Evolutionary conservation across 1,284 basidiomycete genomes (phyloP), one percentile per base, ranked within the genome.

Genomic region (Heterobasidion annosum): DNA sequence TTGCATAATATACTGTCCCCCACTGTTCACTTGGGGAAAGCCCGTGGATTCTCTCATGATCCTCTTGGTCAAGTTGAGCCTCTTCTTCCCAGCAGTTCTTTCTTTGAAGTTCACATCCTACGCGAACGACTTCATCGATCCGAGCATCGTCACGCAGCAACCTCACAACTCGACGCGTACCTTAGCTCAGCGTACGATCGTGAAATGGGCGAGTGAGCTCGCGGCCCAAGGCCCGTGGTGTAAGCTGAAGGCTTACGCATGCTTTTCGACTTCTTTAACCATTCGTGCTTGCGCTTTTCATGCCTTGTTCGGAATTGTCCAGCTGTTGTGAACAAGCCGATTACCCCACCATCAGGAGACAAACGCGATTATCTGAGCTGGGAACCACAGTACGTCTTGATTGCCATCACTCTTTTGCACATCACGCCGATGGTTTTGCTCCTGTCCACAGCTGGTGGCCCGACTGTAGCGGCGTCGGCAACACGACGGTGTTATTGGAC

Each of bases 101-200:
- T 34, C 48, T 32, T 49, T 49, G 12, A 25, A 25, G 16, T 54
- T 67, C 25, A 68, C 65, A 3, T 76, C 71, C 57, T 81, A 81
- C 57, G 73, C 73, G 9, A 79, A 78, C 60, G 75, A 78, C 51
- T 82, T 79, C 58, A 68, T 81, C 49, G 70, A 78, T 59, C 79
- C 80, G 0, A 64, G 71, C 50, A 74, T 70, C 58, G 72, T 82
- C 51, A 64, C 79, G 9, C 60, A 67, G 8, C 67, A 69, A 50
- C 68, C 69, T 13, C 77, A 71, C 58, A 65, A 65, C 19, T 61
- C 66, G 12, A 65, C 69, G 50, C 79, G 78, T 1, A 53, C 64
- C 19, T 67, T 64, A 19, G 75, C 79, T 0, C 76, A 75, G 59
- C 59, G 64, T 6, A 71, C 74, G 4, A 74, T 81, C 40, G 54